Evolutionary conservation across 257 asterid genomes (phyloP).

Genomic region (Solanum piurae): DNA sequence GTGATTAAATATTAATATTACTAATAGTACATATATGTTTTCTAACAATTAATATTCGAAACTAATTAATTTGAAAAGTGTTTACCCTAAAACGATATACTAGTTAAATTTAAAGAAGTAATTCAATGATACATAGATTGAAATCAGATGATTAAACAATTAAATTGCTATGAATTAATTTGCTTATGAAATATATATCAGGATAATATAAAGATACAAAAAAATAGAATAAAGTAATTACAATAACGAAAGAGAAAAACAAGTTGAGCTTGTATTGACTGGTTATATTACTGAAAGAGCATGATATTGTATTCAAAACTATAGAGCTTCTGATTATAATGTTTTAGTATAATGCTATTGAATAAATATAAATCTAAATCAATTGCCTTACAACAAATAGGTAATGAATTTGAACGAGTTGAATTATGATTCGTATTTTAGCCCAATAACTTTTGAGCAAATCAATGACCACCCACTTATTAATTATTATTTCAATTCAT

Average conservation of each 20-base stretch:
- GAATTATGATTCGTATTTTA: no score
- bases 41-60: not conserved
- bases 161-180: no score
- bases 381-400: no score
- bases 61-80: not conserved
- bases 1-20: not conserved
- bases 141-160: no score
- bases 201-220: no score
- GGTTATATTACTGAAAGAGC: not conserved
- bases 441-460: no score
- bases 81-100: not conserved
- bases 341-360: not conserved
- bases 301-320: no score
- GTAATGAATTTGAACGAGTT: not conserved
- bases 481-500: no score
- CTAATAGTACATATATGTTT: not conserved
- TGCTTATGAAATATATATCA: no score
- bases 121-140: no score
- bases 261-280: not conserved
- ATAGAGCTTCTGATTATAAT: not conserved
- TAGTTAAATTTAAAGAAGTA: not conserved
- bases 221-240: not conserved
- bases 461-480: no score
- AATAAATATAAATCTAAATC: not conserved
- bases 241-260: no score